Conservation (phyloP, 441 rosid species). For the Populus tomentosa region DNA sequence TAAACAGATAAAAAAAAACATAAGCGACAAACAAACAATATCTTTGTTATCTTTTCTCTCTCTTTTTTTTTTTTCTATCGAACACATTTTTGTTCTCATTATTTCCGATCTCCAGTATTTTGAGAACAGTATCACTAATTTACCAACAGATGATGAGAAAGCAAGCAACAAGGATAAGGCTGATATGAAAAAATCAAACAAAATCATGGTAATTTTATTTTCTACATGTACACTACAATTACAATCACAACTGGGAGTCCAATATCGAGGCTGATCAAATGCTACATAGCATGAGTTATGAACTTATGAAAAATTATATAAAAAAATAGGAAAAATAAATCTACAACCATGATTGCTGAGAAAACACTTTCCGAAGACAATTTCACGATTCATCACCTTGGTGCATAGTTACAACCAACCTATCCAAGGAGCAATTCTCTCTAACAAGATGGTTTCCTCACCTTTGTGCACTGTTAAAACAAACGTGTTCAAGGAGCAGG, state of each 20-base stretch:
- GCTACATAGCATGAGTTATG: not conserved
- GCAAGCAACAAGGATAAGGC: not conserved
- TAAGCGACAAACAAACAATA: too few relatives aligned
- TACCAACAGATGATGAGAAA: not conserved
- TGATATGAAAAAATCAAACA: not conserved
- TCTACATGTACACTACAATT: constrained; percentile 30
- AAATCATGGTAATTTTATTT: not conserved
- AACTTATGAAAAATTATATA: not conserved
- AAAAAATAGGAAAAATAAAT: not conserved
- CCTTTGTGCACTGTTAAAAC: not conserved
- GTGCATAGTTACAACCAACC: not conserved
- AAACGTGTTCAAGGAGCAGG: not conserved
- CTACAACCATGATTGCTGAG: constrained; percentile 11
- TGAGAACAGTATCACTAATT: too few relatives aligned
- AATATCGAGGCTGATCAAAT: not conserved
- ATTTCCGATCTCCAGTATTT: too few relatives aligned
- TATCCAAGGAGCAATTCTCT: not conserved
- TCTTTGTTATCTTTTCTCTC: too few relatives aligned
- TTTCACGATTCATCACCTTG: not conserved
- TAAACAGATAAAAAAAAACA: too few relatives aligned
- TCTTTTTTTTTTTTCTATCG: too few relatives aligned
- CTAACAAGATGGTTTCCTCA: not conserved
- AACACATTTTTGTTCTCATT: too few relatives aligned
- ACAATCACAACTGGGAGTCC: constrained; percentile 10
- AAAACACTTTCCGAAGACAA: not conserved